These are phyloP conservation scores for Mycena haematopus DNA, from an alignment of 768 basidiomycete species.

Conservation along the genomic window DNA sequence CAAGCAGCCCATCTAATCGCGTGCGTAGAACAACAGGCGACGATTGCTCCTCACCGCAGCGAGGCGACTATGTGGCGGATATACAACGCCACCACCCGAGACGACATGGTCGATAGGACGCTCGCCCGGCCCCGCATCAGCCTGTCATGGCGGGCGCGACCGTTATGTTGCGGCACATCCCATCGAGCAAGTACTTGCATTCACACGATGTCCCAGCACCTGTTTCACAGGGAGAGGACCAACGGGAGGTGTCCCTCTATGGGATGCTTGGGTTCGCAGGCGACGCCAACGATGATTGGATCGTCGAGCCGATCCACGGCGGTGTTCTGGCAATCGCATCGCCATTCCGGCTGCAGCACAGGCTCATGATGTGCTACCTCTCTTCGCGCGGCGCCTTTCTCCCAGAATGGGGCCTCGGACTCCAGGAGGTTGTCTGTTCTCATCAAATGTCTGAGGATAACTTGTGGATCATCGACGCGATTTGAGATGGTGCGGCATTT, in stretches of 20 bases:
- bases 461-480: conserved; percentile 14
- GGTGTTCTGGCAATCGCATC: background rate
- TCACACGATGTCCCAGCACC: conserved; percentile 7
- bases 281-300: conserved; percentile 16
- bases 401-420: conserved; percentile 15
- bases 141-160: background rate
- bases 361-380: background rate
- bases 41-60: conserved; percentile 1
- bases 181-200: conserved; percentile 9
- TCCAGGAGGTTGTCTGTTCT: conserved; percentile 10
- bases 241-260: conserved; percentile 6
- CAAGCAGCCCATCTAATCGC: background rate
- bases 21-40: conserved; percentile 10
- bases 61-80: conserved; percentile 10
- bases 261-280: conserved; percentile 3
- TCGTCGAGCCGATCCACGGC: conserved; percentile 6
- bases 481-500: background rate
- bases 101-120: background rate
- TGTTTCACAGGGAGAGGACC: background rate
- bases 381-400: conserved; percentile 6
- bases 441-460: background rate
- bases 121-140: background rate
- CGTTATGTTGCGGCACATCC: conserved; percentile 2
- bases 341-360: conserved; percentile 11
- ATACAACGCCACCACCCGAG: background rate